Evolutionary conservation across 805 yeast genomes (phyloP), one percentile per base, ranked within the genome.

Genomic region (Vanderwaltozyma tropicalis): DNA sequence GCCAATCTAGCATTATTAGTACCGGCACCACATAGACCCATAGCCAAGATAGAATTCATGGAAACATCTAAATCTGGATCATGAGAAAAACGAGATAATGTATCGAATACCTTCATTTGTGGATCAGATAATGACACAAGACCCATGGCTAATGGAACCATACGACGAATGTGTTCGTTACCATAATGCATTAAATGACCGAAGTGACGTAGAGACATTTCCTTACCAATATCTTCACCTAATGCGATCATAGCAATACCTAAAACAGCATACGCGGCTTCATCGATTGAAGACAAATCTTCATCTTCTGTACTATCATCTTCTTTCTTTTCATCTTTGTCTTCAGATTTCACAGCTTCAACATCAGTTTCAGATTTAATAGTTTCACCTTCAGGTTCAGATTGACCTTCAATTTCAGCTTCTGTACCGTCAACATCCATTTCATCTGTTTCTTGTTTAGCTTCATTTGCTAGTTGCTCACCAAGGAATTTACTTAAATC

Each of bases 21-120:
- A 64, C 99, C 99, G 16, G 97, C 92, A 58, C 98, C 98, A 50
- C 89, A 94, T 45, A 92, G 66, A 39, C 99, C 99, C 97, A 92
- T 88, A 31, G 95, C 79, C 53, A 85, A 89, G 46, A 92, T 87
- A 16, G 98, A 87, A 57, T 88, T 92, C 59, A 80, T 80, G 6
- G 97, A 95, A 39, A 92, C 96, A 55, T 85, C 94, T 49, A 84
- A 66, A 60, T 92, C 96, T 40, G 85, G 79, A 55, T 92, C 99
- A 63, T 92, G 99, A 8, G 97, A 86, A 64, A 85, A 87, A 59
- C 98, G 76, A 4, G 97, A 88, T 47, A 92, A 70, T 0, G 97
- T 88, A 60, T 92, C 99, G 57, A 86, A 92, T 13, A 89, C 95
- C 63, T 87, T 88, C 83, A 92, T 88, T 63, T 88, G 92, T 10